These are phyloP conservation scores for Pyrenophora graminea DNA, from an alignment of 2,329 filamentous ascomycete species.

Conservation along the genomic window DNA sequence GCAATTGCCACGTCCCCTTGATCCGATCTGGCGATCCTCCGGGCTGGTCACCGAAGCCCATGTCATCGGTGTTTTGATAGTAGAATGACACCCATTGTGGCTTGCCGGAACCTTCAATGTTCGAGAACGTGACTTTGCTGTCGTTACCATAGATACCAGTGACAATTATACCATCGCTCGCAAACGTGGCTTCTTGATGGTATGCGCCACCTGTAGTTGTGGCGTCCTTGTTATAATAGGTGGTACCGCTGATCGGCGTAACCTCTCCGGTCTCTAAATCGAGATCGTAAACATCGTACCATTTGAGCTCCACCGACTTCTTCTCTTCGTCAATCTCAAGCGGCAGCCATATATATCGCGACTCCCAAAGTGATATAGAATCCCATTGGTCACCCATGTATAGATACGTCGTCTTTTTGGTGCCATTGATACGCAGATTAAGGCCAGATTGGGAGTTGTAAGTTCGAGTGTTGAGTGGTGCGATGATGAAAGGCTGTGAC, in stretches of 20 bases:
- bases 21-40: conserved; percentile 64
- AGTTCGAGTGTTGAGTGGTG: conserved; percentile 57
- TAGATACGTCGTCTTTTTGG: conserved; percentile 55
- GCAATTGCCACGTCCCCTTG: conserved; percentile 62
- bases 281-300: conserved; percentile 62
- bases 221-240: conserved; percentile 55
- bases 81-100: conserved; percentile 63
- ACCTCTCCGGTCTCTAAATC: conserved; percentile 58
- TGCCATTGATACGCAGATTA: conserved; percentile 54
- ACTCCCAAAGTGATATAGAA: conserved; percentile 61
- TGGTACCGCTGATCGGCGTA: conserved; percentile 52
- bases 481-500: conserved; percentile 60
- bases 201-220: conserved; percentile 54
- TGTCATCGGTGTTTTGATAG: conserved; percentile 64
- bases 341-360: conserved; percentile 62
- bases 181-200: conserved; percentile 62
- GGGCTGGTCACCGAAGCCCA: conserved; percentile 61
- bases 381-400: conserved; percentile 62
- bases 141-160: conserved; percentile 61
- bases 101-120: conserved; percentile 55
- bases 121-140: conserved; percentile 58
- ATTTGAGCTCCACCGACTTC: conserved; percentile 56
- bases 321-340: conserved; percentile 58
- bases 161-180: conserved; percentile 52
- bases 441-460: conserved; percentile 61